Base-by-base conservation (phyloP, 2,329 filamentous ascomycete species). In the Hypoxylon sp. region DNA sequence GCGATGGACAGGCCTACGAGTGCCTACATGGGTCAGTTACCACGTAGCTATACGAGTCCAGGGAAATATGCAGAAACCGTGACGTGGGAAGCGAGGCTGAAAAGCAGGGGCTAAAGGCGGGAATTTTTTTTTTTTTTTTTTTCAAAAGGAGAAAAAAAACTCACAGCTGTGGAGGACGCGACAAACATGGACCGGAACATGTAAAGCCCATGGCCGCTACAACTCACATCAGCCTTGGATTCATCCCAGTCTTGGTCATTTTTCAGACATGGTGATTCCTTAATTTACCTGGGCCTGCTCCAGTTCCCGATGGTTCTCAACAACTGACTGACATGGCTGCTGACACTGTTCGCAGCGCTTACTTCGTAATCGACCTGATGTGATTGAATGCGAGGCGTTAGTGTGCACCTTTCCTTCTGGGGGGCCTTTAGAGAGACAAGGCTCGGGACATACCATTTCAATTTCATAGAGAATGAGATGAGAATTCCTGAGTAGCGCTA, bases 151-250 rank as follows among this genome's bases (percentile, higher is more conserved):
- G 19, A 28, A 47, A 37, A 10, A 13, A 15, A n/a, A 62, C 64
- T 11, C 11, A 65, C 67, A 19, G 67, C 67, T 46, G 62, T 62
- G 10, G 67, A 65, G 3, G 64, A 68, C 4, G 67, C 55, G 17
- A 68, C 65, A 19, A 69, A 62, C 62, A 69, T 69, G 17, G 67
- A 69, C 13, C 67, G 58, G 51, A 69, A 68, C 65, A 69, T 69
- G 51, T 64, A 69, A 5, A 68, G 59, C 2, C 64, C 67, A 15
- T 67, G 67, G 19, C 67, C 67, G 49, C 64, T 69, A 56, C 51
- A 17, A 3, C 26, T 56, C 8, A 26, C 6, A 20, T 59, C 44
- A 59, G 49, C 34, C 13, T 44, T 26, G 39, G 22, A 39, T n/a
- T 10, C 32, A 6, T 34, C 32, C 8, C 13, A 24, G 4, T 44